Base-by-base conservation (phyloP, 2,329 filamentous ascomycete genomes). In the Trichophyton schoenleinii region DNA sequence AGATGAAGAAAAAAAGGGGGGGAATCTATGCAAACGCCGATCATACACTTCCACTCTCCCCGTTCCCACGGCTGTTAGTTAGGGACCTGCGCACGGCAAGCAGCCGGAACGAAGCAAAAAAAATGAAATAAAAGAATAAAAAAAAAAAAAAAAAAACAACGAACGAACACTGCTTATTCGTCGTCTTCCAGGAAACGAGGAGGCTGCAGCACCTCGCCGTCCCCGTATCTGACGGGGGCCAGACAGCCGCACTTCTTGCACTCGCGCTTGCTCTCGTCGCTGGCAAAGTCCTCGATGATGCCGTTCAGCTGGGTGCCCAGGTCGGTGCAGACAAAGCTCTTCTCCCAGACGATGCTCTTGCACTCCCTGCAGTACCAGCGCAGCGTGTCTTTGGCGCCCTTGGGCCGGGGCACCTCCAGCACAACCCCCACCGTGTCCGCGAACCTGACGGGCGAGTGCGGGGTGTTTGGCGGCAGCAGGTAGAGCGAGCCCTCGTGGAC, bases 401-500 rank as follows among this genome's bases (percentile, higher is more conserved):
- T 76, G 0, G 89, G 88, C 9, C 94, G 80, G 46, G 83, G 83
- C 79, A 95, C 89, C 79, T 97, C 92, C 62, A 97, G 79, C 38
- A 97, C 92, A 58, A 97, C 80, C 36, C 92, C 92, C n/a, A 97
- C 90, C 0, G 92, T 96, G 75, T 95, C 80, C 70, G 87, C 88
- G 75, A 96, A 97, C 62, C 92, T 85, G 38, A 97, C 89, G 0
- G 94, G 92, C 74, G 95, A 96, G 77, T 97, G 92, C 28, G 92
- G 92, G n/a, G 88, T 94, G 74, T 96, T 91, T n/a, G 86, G 83
- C 0, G 92, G 92, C 0, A 99, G 82, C 3, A 97, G 80, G 74
- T 96, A 97, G 83, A 97, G 88, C 67, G 94, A 91, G 65, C 92
- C 92, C 77, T 97, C 90, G 69, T 86, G 82, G 77, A 97, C 96